Evolutionary conservation across 1,284 basidiomycete species (phyloP), one percentile per base, ranked within the genome.

Genomic region (Ustilago loliicola): DNA sequence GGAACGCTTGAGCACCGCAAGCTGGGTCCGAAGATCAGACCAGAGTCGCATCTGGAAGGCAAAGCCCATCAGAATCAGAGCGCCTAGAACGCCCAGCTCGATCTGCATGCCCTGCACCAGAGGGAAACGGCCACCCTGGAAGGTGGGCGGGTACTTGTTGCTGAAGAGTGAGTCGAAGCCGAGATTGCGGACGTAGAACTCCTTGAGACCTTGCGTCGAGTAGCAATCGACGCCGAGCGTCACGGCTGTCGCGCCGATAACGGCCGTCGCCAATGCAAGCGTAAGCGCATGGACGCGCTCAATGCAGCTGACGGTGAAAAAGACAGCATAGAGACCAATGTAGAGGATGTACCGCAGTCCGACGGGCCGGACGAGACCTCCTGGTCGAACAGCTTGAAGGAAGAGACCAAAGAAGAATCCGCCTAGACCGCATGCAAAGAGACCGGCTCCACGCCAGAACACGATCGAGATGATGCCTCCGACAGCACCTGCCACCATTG

Each of bases 181-280:
- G 52, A 98, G 88, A 84, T 97, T 98, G 91, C 93, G 96, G 58
- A 96, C 89, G 87, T 97, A 98, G 88, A 96, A 93, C 89, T 97
- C 96, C 88, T 98, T 98, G 66, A 97, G 89, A 27, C 93, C 93
- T 47, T 76, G 72, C 7, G 68, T 63, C 2, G 77, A 69, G 56
- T 91, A 98, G 87, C 96, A 98, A 87, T 98, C 96, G 58, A 97
- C 91, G 10, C 95, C 95, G 23, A 98, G 89, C 67, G 95, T 94
- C 84, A 96, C 91, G 1, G 94, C 92, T n/a, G 93, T 93, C n/a
- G 94, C 92, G 25, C 96, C 96, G 65, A 96, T 92, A 78, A 93
- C 89, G 29, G 93, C 93, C 29, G 95, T 96, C 55, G 93, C 92
- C 53, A 93, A 87, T 60, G 83, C 72, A 17, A 83, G 73, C 36